Percentiles rank a stretch among this genome's conserved stretches.
These are phyloP conservation scores for Acanthamoeba royreba DNA, from an alignment of 208 protist genomes.

Conservation along the genomic window DNA sequence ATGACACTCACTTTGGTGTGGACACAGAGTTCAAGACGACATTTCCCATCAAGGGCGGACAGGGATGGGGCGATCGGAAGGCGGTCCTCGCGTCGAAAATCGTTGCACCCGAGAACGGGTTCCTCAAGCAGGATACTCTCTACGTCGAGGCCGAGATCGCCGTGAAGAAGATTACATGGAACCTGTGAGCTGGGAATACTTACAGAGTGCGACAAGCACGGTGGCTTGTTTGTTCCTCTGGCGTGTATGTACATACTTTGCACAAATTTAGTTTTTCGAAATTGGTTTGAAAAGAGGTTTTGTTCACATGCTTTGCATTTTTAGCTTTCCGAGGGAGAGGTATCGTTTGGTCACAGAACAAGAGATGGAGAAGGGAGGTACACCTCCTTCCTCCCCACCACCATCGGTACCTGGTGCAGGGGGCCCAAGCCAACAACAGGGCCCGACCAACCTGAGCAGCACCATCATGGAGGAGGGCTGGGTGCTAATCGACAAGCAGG, in stretches of 20 bases:
- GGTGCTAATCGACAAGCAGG: background rate
- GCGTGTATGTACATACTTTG: background rate
- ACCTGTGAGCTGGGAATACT: background rate
- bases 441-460: too few species aligned
- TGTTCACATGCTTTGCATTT: background rate
- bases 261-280: background rate
- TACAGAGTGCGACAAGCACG: background rate
- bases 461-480: background rate
- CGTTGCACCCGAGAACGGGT: constrained; percentile 46
- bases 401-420: too few species aligned
- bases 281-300: too few species aligned
- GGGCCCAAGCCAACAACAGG: too few species aligned
- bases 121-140: constrained; percentile 58
- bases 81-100: constrained; percentile 33
- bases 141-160: constrained; percentile 42
- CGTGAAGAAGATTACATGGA: constrained; percentile 53
- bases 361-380: too few species aligned
- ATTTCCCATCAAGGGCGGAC: constrained; percentile 54
- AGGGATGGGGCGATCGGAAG: constrained; percentile 57
- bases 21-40: constrained; percentile 50
- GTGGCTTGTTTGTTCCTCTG: background rate
- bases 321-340: too few species aligned
- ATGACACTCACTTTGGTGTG: background rate
- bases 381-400: too few species aligned
- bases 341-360: too few species aligned